Base-by-base conservation (phyloP, 768 basidiomycete genomes). In the Auricularia heimuer region DNA sequence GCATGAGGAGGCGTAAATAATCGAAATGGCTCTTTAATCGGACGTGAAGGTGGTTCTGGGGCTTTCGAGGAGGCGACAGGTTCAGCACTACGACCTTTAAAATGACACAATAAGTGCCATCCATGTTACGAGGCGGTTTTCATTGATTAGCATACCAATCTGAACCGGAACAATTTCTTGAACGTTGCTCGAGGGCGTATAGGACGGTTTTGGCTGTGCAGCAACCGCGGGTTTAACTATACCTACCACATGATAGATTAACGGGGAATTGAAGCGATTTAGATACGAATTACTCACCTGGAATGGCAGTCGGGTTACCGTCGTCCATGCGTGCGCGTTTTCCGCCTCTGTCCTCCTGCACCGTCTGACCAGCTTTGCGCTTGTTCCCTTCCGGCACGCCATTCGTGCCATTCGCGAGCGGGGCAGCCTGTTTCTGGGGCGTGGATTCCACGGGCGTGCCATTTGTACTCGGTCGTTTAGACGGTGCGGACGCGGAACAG, bases 401-500 rank as follows among this genome's bases (percentile, higher is more conserved):
- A 18, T 51, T 51, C 21, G 21, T 21, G 47, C 47, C 47, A 18
- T 51, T 51, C 47, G 21, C 6, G 18, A 12, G 18, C 4, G 47
- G 47, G 1, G 47, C 6, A 10, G 7, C 6, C 6, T 10, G 18
- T 18, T 10, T 8, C 21, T 21, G 47, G 21, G 18, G 14, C 47
- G 47, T 16, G 6, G 47, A 4, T 51, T 16, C 47, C 11, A 6
- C 47, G 10, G 18, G 18, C 10, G 47, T 51, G 18, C 18, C 47
- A 18, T 18, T 18, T 8, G 11, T 42, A 14, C 39, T 51, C 47
- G 47, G 10, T 21, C 47, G 47, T 51, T 51, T 51, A 6, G 39
- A 14, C 39, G 39, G 39, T 1, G 47, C 47, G 21, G 21, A 16
- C 47, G 47, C 44, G 37, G 86, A 85, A 73, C 91, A 94, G 29